Conservation (phyloP, 169 alveolate genomes). For the Cryptosporidium sp. region DNA sequence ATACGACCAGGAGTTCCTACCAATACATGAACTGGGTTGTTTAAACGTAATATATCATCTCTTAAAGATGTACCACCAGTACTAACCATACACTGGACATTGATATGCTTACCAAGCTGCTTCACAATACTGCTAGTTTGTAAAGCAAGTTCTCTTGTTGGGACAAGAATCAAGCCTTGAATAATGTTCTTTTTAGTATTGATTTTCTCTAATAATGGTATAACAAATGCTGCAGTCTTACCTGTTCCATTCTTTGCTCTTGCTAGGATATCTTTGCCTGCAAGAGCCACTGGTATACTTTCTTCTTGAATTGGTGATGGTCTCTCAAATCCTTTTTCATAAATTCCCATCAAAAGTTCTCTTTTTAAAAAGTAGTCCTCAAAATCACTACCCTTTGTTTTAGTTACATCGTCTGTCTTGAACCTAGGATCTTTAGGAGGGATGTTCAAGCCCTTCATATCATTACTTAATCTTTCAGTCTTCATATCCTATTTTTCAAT, state of each 20-base stretch:
- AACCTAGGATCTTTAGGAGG: slow-evolving; percentile 79
- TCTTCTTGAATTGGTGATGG: slow-evolving; percentile 99
- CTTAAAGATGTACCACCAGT: slow-evolving; percentile 98
- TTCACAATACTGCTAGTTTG: slow-evolving; percentile 95
- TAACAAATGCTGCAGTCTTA: slow-evolving; percentile 98
- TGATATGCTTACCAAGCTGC: slow-evolving; percentile 96
- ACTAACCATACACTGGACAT: slow-evolving; percentile 98
- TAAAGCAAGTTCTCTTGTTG: slow-evolving; percentile 97
- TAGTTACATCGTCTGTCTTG: slow-evolving; percentile 94
- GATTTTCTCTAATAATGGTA: slow-evolving; percentile 95
- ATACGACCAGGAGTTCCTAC: slow-evolving; percentile 99
- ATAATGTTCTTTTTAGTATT: slow-evolving; percentile 84
- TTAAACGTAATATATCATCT: slow-evolving; percentile 96
- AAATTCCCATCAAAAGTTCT: slow-evolving; percentile 96
- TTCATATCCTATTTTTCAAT: slow-evolving; percentile 19
- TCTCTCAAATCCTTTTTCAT: slow-evolving; percentile 97
- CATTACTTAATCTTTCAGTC: slow-evolving; percentile 41
- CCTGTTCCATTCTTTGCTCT: slow-evolving; percentile 99
- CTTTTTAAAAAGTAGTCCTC: slow-evolving; percentile 96
- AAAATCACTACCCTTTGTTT: slow-evolving; percentile 97
- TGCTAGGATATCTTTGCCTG: slow-evolving; percentile 96
- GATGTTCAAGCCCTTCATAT: slow-evolving; percentile 53
- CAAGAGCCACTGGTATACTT: slow-evolving; percentile 96
- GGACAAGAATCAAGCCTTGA: slow-evolving; percentile 94
- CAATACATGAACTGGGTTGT: slow-evolving; percentile 95